Evolutionary conservation across 2,329 filamentous ascomycete species (phyloP).

Genomic region (Xylariaceae sp.): DNA sequence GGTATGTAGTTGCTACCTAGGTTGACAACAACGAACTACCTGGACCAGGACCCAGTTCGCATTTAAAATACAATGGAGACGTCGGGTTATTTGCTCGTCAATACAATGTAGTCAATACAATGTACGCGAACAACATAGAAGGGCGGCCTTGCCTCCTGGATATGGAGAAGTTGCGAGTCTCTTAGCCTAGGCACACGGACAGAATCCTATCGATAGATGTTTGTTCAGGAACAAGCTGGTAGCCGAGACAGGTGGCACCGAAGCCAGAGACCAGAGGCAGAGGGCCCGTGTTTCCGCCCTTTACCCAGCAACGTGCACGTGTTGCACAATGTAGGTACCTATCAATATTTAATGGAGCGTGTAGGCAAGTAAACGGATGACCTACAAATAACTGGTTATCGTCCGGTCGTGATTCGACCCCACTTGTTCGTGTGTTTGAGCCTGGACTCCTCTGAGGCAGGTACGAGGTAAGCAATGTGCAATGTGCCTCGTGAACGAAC

Average conservation of each 20-base stretch:
- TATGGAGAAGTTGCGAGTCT: neutral
- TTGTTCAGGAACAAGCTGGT: conserved; percentile 2
- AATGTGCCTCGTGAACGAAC: neutral
- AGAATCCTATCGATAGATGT: neutral
- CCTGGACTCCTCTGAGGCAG: neutral
- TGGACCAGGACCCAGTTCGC: neutral
- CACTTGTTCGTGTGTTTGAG: conserved; percentile 13
- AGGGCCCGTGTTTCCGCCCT: conserved; percentile 3
- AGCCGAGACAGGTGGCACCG: conserved; percentile 14
- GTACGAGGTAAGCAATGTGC: neutral
- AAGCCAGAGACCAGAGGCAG: conserved; percentile 3
- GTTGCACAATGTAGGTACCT: conserved; percentile 12
- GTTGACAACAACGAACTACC: neutral
- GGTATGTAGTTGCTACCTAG: neutral
- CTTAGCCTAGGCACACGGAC: neutral
- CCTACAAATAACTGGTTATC: neutral
- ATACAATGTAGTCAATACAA: neutral
- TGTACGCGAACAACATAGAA: neutral
- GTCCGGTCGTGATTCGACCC: conserved; percentile 8
- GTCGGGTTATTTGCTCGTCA: neutral
- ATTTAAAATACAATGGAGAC: neutral
- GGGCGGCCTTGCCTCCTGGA: neutral
- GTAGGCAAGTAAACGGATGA: neutral
- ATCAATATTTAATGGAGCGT: neutral
- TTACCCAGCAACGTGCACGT: conserved; percentile 2